These are phyloP conservation scores for Hsuehochloa calcarea DNA, from an alignment of 176 grass and related monocot genomes.

Conservation along the genomic window DNA sequence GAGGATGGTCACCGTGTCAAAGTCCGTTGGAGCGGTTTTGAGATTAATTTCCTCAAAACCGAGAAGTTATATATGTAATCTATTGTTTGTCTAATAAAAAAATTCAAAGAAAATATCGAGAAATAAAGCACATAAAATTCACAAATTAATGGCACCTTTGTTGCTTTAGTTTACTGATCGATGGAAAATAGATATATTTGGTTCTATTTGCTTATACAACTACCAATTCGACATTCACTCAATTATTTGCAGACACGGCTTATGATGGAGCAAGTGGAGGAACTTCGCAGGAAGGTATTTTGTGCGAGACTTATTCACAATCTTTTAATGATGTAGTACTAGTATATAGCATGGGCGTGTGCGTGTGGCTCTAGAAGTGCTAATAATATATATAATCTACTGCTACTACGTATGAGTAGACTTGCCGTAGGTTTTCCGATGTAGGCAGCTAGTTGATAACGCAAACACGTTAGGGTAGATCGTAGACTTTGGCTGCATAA, in stretches of 20 bases:
- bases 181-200: not conserved
- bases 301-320: not conserved
- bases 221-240: not conserved
- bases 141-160: constrained; percentile 5
- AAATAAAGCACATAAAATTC: not conserved
- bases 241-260: constrained; percentile 63
- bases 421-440: not conserved
- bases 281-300: constrained; percentile 79
- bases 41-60: too few relatives aligned
- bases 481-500: not conserved
- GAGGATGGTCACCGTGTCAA: too few relatives aligned
- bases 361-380: not conserved
- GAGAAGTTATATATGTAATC: not conserved
- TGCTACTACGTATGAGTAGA: not conserved
- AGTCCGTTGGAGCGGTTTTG: too few relatives aligned
- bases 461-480: constrained; percentile 8
- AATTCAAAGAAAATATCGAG: not conserved
- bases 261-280: constrained; percentile 95
- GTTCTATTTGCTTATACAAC: not conserved
- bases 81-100: not conserved
- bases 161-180: not conserved
- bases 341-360: constrained; percentile 10
- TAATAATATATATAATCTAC: not conserved
- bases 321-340: not conserved
- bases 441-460: not conserved